Base-by-base conservation (phyloP, 257 asterid species). In the Gentiana straminea region DNA sequence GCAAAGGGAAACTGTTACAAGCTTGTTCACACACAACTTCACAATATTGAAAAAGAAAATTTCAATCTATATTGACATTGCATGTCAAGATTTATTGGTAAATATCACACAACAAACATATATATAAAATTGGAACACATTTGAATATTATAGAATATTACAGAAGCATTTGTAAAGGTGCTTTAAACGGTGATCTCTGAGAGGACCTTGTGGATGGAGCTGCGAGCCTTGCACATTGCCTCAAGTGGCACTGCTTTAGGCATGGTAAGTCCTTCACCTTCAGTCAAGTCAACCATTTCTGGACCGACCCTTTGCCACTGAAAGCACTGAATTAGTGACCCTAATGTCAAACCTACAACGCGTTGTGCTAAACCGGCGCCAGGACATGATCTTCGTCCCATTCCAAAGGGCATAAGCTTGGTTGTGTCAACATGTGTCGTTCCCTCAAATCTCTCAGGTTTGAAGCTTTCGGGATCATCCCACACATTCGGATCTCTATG, bases 331-430 rank as follows among this genome's bases (percentile, higher is more conserved):
- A 83, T 67, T 49, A 83, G 3, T 0, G 86, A 64, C 3, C 72
- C 95, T 24, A 81, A 35, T 0, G 68, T 49, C 70, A 81, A 60
- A 0, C 84, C 75, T 13, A 86, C 70, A 3, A 81, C 75, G 12
- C 84, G 75, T 3, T 68, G 78, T 35, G 86, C 95, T 53, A 83
- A 56, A 2, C 75, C 83, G 5, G 47, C 45, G 2, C 95, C 95
- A 0, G 95, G 90, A 39, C 95, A 86, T 7, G 90, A 75, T 68
- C 94, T 72, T 64, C 94, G 73, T 8, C 95, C 95, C 83, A 81
- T 73, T 47, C 94, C 95, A 60, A 86, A 86, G 0, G 90, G 79
- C 68, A 83, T 24, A 48, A 81, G 34, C 66, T 75, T 74, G 7
- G 60, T 24, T 3, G 77, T 15, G 34, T 71, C 79, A 4, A 46